phyloP scores from a whole-genome alignment of 2,329 filamentous ascomycete species.

The Fusarium sp. region DNA sequence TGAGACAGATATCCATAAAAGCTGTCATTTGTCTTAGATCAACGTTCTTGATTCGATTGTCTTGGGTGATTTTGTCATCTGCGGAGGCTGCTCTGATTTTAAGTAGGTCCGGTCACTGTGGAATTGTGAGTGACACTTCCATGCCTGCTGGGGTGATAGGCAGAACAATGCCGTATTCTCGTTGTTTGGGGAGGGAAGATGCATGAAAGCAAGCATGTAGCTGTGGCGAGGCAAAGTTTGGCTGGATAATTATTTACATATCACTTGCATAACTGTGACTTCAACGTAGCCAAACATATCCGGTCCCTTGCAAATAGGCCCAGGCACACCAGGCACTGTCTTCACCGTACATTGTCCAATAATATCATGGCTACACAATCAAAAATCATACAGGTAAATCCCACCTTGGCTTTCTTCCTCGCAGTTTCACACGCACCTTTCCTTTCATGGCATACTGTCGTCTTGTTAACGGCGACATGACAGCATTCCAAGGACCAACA shows the following conservation, averaged over 20 bases:
- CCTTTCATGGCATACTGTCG: not conserved
- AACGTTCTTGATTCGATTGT: not conserved
- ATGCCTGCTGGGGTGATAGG: not conserved
- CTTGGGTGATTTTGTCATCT: too few species aligned
- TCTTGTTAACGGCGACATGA: not conserved
- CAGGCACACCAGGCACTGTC: not conserved
- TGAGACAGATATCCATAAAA: conserved; percentile 10
- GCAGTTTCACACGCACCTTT: not conserved
- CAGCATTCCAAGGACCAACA: conserved; percentile 26
- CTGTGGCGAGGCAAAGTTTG: too few species aligned
- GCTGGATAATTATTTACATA: not conserved
- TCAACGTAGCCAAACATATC: not conserved
- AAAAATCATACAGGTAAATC: not conserved
- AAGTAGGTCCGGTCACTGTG: not conserved
- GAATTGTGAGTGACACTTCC: not conserved
- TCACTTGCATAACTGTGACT: not conserved
- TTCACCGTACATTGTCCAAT: too few species aligned
- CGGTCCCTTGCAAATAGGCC: conserved; percentile 4
- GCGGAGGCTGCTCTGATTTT: accelerated
- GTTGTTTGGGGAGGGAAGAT: not conserved
- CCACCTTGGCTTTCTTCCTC: not conserved
- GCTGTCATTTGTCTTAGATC: not conserved
- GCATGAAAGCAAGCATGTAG: not conserved
- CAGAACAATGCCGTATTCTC: not conserved
- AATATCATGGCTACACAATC: too few species aligned